Percentiles rank a stretch among this genome's conserved stretches.
These are phyloP conservation scores for Mycena maculata DNA, from an alignment of 768 basidiomycete genomes.

Conservation along the genomic window DNA sequence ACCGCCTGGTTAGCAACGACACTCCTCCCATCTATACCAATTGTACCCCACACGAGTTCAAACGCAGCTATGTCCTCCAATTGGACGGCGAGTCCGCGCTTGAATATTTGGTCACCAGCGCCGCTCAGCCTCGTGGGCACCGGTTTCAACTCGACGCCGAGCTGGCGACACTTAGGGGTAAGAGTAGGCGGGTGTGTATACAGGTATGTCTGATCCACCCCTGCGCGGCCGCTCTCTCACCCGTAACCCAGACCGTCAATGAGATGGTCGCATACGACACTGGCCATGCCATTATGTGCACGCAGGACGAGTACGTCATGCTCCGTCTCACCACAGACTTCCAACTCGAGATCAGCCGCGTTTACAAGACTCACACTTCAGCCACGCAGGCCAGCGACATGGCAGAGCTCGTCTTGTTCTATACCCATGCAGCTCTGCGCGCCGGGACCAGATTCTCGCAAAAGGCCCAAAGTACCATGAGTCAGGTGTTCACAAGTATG, in stretches of 20 bases:
- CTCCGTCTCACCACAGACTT: background rate
- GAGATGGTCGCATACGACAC: background rate
- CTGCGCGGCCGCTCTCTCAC: background rate
- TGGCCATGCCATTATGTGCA: constrained; percentile 1
- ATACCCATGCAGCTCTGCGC: background rate
- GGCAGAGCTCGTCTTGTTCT: constrained; percentile 2
- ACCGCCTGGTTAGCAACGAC: background rate
- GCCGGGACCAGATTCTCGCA: background rate
- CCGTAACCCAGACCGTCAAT: background rate
- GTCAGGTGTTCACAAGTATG: too few relatives aligned
- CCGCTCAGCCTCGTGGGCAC: background rate
- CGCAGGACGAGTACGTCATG: constrained; percentile 1
- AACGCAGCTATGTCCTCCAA: background rate
- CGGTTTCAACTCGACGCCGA: background rate
- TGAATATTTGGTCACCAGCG: background rate
- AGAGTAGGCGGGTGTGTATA: background rate
- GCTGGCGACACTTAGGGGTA: background rate
- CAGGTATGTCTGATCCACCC: background rate
- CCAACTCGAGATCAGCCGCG: background rate
- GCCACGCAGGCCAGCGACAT: background rate
- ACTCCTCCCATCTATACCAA: background rate
- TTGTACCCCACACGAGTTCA: constrained; percentile 9
- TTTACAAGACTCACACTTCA: background rate
- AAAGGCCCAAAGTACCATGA: too few relatives aligned
- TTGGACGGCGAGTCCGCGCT: background rate